Evolutionary conservation across 192 early-diverging fungal species (phyloP).

Genomic region (Radiomyces spectabilis): DNA sequence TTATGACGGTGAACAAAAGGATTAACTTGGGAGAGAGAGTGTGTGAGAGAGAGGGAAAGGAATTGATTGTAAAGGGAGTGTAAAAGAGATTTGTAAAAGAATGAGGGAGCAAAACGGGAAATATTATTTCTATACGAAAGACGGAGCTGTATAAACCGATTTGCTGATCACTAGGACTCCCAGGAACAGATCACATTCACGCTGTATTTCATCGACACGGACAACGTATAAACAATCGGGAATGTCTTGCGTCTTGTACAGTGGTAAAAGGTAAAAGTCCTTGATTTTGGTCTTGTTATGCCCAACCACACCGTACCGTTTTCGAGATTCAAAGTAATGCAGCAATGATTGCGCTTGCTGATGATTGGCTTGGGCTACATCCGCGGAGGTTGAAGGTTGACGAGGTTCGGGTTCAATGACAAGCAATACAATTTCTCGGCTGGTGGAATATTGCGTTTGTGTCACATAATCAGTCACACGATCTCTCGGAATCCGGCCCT

Average conservation of each 20-base stretch:
- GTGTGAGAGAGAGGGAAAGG: background rate
- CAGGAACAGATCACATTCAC: conserved; percentile 42
- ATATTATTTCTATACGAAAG: no score
- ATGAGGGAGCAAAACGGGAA: no score
- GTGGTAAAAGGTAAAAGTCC: conserved; percentile 71
- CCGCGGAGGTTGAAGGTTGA: background rate
- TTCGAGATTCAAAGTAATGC: conserved; percentile 51
- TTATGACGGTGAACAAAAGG: no score
- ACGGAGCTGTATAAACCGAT: no score
- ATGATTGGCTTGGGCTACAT: conserved; percentile 6
- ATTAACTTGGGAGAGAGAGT: background rate
- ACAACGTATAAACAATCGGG: conserved; percentile 50
- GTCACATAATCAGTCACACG: conserved; percentile 49
- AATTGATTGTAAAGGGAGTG: background rate
- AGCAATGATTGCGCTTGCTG: conserved; percentile 44
- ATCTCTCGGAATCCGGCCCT: conserved; percentile 52
- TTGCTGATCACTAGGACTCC: conserved; percentile 56
- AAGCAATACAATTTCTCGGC: conserved; percentile 57
- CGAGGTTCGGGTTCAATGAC: conserved; percentile 36
- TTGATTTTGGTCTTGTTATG: conserved; percentile 55
- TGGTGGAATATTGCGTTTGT: conserved; percentile 39
- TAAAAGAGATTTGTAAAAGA: background rate
- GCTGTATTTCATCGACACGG: conserved; percentile 24
- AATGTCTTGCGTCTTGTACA: conserved; percentile 40
- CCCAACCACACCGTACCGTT: conserved; percentile 64